Evolutionary conservation across 306 rosid genomes (phyloP), one percentile per base, ranked within the genome.

Genomic region (Begonia peltatifolia): DNA sequence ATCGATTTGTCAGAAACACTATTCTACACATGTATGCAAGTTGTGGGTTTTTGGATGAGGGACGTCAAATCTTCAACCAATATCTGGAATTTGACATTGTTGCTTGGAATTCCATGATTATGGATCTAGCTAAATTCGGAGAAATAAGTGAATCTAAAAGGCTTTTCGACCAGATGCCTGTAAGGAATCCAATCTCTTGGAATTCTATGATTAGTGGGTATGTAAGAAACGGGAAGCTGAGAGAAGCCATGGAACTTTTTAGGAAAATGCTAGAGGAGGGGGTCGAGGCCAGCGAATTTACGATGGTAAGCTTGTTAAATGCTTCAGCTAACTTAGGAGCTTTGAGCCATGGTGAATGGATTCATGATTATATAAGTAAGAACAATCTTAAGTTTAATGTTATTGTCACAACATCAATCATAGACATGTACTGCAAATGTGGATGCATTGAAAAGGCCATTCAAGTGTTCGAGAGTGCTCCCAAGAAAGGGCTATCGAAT

Each of bases 291-390:
- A 74, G 86, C 61, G 92, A 83, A 54, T 83, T 76, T 53, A 90
- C 92, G 55, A 90, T 80, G 95, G 95, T 86, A 57, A 90, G 95
- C 47, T 73, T 90, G 74, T 72, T 90, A 49, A 85, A 79, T 63
- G 83, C 87, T 48, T 90, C 87, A 52, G 90, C 93, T 57, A 74
- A 78, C 14, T 65, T 90, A n/a, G 99, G 95, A 53, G 80, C 94
- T 58, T 82, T 86, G 42, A 64, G 55, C 58, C 82, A 78, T 63
- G 96, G 93, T 48, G 71, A 77, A 76, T 81, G 99, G 94, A 71
- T 83, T 75, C 84, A 77, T 68, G 74, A 71, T 16, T 86, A 79
- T 63, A 67, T 83, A 35, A 75, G 15, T 56, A 81, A 69, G 73
- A 73, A 72, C 57, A 65, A 42, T 60, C 65, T 90, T 65, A 74